Percentiles rank a stretch among this genome's conserved stretches.
Conservation (phyloP, 805 yeast species). For the Pichia pseudocactophila region DNA sequence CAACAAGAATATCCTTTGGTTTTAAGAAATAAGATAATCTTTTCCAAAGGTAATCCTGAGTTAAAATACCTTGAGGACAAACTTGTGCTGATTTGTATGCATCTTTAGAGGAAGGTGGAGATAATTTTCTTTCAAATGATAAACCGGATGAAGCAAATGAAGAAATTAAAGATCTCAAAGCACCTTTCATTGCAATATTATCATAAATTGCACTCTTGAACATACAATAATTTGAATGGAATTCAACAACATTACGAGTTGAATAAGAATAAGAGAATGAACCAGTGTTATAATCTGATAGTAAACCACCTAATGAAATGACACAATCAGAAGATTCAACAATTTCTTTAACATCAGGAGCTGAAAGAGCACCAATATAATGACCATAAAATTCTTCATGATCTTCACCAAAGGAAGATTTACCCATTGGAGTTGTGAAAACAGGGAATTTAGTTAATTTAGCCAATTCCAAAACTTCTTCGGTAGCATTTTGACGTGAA, state of each 20-base stretch:
- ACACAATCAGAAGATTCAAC: slow-evolving; percentile 71
- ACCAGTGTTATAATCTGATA: slow-evolving; percentile 88
- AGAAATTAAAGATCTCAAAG: slow-evolving; percentile 35
- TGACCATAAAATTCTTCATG: slow-evolving; percentile 75
- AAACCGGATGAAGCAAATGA: slow-evolving; percentile 27
- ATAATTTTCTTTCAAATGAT: slow-evolving; percentile 36
- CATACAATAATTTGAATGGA: slow-evolving; percentile 70
- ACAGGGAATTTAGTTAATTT: slow-evolving; percentile 69
- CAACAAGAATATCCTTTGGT: slow-evolving; percentile 57
- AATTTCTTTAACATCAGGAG: slow-evolving; percentile 60
- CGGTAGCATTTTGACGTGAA: slow-evolving; percentile 59
- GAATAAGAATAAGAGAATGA: slow-evolving; percentile 70
- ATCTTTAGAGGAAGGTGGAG: slow-evolving; percentile 40
- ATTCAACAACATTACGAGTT: slow-evolving; percentile 67
- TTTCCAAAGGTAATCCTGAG: slow-evolving; percentile 66
- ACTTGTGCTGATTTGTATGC: slow-evolving; percentile 35
- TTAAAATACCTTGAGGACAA: slow-evolving; percentile 36
- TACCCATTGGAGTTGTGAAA: slow-evolving; percentile 87
- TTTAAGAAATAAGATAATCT: slow-evolving; percentile 52
- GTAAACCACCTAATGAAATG: slow-evolving; percentile 70
- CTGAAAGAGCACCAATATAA: slow-evolving; percentile 74
- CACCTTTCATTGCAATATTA: slow-evolving; percentile 61
- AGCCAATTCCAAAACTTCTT: slow-evolving; percentile 55
- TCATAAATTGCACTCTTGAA: slow-evolving; percentile 62
- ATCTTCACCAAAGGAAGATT: slow-evolving; percentile 66